Base-by-base conservation (phyloP, 441 rosid genomes). In the Populus hybrid region DNA sequence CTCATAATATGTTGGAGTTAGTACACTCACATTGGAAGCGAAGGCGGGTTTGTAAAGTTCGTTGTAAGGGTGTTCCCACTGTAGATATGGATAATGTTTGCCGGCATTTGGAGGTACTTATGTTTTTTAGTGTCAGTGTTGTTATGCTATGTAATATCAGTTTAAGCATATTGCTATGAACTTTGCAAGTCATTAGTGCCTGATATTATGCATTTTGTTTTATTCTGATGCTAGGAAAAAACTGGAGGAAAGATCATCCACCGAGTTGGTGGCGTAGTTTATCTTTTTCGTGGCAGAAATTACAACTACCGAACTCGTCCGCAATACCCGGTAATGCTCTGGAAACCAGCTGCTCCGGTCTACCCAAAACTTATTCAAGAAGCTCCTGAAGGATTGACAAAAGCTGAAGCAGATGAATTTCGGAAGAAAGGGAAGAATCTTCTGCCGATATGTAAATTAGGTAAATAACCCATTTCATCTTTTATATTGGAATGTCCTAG, bases 291-390 rank as follows among this genome's bases (percentile, higher is more conserved):
- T 57, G 98, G 98, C 30, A 88, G 95, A 73, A 91, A 95, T 86
- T 95, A 95, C 75, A 86, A 92, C 46, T 86, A 90, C 83, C 85
- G 88, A 12, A 85, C 91, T 80, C 97, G 96, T 82, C 96, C 94
- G 0, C 89, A 84, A 76, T 90, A 88, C 68, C 98, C 98, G 1
- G 75, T 93, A 82, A 95, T 93, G 98, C 85, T 93, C 35, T 95
- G 98, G 98, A 93, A 93, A 79, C 98, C 98, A 65, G 98, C 98
- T 78, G 84, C 98, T 86, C 98, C 98, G 12, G 97, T 95, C 73
- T 95, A 93, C 82, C 97, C 97, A 7, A 93, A 93, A 82, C 98
- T 95, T 46, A 93, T 95, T 75, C 97, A 91, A 82, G 94, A 93
- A 78, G 86, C 91, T 82, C 98, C 97, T 30, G 92, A 90, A 84